phyloP scores from a whole-genome alignment of 441 rosid species.

The Jatropha multifida region DNA sequence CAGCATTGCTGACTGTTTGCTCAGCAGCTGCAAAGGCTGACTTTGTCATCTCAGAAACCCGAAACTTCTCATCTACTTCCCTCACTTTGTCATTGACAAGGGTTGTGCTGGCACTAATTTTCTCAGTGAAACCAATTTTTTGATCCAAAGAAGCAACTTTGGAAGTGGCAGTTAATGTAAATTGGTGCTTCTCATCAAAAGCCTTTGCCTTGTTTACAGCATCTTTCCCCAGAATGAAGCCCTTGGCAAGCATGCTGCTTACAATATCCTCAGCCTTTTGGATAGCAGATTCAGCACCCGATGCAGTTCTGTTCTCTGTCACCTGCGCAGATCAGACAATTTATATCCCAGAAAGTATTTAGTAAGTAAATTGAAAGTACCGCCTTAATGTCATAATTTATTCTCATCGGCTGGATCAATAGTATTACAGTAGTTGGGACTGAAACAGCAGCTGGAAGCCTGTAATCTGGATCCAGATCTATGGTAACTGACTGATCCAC shows the following conservation, averaged over 20 bases:
- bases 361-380: not conserved
- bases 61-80: constrained; percentile 83
- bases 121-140: constrained; percentile 68
- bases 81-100: constrained; percentile 57
- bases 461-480: constrained; percentile 52
- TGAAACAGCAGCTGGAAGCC: constrained; percentile 43
- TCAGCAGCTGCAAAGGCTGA: constrained; percentile 71
- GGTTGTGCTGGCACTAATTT: constrained; percentile 56
- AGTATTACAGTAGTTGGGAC: constrained; percentile 23
- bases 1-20: constrained; percentile 64
- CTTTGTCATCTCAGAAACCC: constrained; percentile 74
- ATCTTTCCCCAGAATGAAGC: constrained; percentile 75
- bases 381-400: not conserved
- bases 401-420: not conserved
- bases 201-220: constrained; percentile 64
- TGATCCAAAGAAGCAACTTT: constrained; percentile 65
- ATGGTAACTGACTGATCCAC: constrained; percentile 57
- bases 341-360: not conserved
- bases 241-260: constrained; percentile 71
- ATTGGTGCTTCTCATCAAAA: constrained; percentile 66
- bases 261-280: constrained; percentile 77
- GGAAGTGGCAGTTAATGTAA: constrained; percentile 64
- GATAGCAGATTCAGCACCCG: constrained; percentile 53
- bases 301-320: not conserved
- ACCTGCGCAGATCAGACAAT: constrained; percentile 7